A percentile compares a stretch with the other conserved stretches of the same genome.
Conservation (phyloP, 2,329 filamentous ascomycete species). For the Claviceps spartinae region DNA sequence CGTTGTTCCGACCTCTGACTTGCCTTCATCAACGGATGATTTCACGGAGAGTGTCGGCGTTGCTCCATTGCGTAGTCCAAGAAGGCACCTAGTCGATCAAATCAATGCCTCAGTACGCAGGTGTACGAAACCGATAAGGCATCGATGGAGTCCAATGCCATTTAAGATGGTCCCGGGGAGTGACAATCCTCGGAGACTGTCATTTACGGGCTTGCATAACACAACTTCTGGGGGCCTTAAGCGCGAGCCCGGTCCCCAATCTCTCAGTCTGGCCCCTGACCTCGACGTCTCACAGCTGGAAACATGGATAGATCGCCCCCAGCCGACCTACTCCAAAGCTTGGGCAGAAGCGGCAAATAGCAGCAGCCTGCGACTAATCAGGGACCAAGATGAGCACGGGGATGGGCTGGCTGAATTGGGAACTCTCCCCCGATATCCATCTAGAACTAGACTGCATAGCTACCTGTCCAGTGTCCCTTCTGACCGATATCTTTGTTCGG, state of each 20-base stretch:
- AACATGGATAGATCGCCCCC: constrained; percentile 30
- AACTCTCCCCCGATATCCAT: constrained; percentile 37
- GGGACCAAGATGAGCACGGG: constrained; percentile 49
- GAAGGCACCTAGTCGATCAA: constrained; percentile 33
- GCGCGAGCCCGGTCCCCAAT: constrained; percentile 22
- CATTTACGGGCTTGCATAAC: constrained; percentile 34
- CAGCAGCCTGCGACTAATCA: constrained; percentile 31
- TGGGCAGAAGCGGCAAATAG: constrained; percentile 20
- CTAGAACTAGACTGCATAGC: constrained; percentile 37
- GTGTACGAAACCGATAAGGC: constrained; percentile 23
- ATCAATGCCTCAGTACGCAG: constrained; percentile 34
- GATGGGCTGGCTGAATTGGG: constrained; percentile 50
- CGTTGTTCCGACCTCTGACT: not conserved
- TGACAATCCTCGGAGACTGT: constrained; percentile 37
- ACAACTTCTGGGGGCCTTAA: constrained; percentile 31
- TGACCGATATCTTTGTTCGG: constrained; percentile 39
- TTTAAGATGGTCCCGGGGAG: constrained; percentile 52
- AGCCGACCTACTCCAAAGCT: constrained; percentile 28
- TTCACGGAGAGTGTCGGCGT: constrained; percentile 47
- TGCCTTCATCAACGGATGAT: constrained; percentile 29
- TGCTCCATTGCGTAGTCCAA: constrained; percentile 36
- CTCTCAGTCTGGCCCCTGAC: not conserved
- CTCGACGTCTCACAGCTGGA: not conserved
- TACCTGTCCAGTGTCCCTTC: constrained; percentile 36
- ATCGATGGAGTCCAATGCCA: constrained; percentile 51